Conservation (phyloP, 202 grass and related monocot genomes). For the Cymbopogon flexuosus region DNA sequence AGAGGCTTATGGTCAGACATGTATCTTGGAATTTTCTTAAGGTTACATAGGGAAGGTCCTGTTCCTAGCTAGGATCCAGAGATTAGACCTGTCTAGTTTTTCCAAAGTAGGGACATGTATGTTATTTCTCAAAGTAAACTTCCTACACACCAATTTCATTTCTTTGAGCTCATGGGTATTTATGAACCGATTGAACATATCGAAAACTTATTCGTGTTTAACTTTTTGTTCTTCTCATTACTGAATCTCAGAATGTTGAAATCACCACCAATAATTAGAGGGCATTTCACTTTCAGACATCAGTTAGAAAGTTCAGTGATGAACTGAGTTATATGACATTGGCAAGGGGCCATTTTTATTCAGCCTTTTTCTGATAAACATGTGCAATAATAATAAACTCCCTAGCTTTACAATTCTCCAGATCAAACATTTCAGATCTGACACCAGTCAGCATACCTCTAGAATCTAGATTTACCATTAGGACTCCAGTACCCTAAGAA, state of each 20-base stretch:
- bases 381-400: background rate
- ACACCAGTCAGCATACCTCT: background rate
- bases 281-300: background rate
- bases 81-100: background rate
- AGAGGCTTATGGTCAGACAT: background rate
- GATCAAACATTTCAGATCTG: background rate
- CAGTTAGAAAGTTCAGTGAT: background rate
- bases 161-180: background rate
- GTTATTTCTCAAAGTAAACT: background rate
- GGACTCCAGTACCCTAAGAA: too few species aligned
- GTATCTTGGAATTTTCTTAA: background rate
- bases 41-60: too few species aligned
- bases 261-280: too few species aligned
- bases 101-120: background rate
- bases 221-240: background rate
- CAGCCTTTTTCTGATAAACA: background rate
- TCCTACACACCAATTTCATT: background rate
- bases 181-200: background rate
- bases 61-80: background rate
- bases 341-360: background rate
- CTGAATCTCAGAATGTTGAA: background rate
- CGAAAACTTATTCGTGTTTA: background rate
- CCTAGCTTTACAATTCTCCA: background rate
- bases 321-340: background rate
- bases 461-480: too few species aligned